phyloP scores from a whole-genome alignment of 768 basidiomycete species.

The Hypholoma sublateritium region DNA sequence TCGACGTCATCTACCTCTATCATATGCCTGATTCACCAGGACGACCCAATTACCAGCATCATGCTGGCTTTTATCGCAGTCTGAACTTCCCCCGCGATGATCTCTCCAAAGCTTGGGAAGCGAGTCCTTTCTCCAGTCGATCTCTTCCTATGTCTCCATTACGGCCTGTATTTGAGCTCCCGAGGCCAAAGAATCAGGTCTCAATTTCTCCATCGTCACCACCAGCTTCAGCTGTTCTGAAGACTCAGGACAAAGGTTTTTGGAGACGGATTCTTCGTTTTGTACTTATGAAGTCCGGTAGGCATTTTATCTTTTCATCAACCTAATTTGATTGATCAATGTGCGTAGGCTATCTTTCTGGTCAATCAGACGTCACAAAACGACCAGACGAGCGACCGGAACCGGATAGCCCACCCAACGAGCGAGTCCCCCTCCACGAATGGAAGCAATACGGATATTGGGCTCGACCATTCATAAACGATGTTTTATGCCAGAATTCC shows the following conservation, averaged over 20 bases:
- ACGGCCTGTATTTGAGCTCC: constrained; percentile 22
- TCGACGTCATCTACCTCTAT: background rate
- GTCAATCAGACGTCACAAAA: background rate
- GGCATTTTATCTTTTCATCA: background rate
- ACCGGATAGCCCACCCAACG: constrained; percentile 4
- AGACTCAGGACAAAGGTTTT: constrained; percentile 7
- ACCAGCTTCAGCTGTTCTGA: constrained; percentile 4
- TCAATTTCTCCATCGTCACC: constrained; percentile 5
- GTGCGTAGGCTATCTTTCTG: background rate
- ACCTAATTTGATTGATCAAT: background rate
- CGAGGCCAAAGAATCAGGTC: background rate
- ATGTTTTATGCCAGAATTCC: constrained; percentile 39
- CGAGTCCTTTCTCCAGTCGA: constrained; percentile 16
- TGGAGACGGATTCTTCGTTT: constrained; percentile 15
- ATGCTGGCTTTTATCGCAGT: constrained; percentile 30
- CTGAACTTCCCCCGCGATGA: constrained; percentile 20
- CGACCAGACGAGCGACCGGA: background rate
- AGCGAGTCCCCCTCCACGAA: constrained; percentile 30
- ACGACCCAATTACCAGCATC: constrained; percentile 15
- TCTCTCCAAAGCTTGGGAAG: constrained; percentile 25
- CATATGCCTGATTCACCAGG: background rate
- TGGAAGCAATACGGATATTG: constrained; percentile 60
- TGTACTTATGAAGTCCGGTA: constrained; percentile 6
- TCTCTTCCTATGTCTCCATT: constrained; percentile 21
- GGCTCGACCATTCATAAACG: constrained; percentile 45